These are phyloP conservation scores for Dictyostelium brefeldianum DNA, from an alignment of 78 protist genomes.

Conservation along the genomic window DNA sequence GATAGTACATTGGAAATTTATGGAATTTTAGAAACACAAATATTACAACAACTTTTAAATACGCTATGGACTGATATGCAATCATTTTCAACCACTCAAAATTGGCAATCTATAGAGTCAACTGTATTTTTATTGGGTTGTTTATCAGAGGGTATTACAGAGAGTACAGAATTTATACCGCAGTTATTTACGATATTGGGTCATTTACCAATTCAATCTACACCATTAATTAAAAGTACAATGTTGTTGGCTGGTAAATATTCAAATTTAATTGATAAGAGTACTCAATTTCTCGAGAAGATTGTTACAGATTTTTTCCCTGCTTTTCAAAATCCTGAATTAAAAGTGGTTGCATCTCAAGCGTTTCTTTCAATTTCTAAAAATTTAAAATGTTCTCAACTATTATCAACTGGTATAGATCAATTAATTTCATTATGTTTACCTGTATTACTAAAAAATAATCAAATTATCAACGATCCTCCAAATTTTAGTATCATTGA, in stretches of 20 bases:
- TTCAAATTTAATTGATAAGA: conserved; percentile 50
- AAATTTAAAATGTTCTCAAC: conserved; percentile 42
- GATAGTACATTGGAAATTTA: conserved; percentile 36
- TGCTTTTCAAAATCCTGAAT: conserved; percentile 67
- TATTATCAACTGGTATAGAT: conserved; percentile 10
- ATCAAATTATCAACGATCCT: neutral
- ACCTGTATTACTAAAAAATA: conserved; percentile 44
- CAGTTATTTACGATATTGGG: conserved; percentile 50
- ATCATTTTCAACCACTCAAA: neutral
- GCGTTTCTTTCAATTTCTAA: conserved; percentile 57
- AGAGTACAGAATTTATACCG: conserved; percentile 33
- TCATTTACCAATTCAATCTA: conserved; percentile 54
- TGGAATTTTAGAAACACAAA: conserved; percentile 23
- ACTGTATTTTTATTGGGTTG: conserved; percentile 46
- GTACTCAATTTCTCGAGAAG: conserved; percentile 25
- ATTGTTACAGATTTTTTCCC: conserved; percentile 60
- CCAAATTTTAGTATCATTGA: conserved; percentile 52
- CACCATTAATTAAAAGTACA: conserved; percentile 54
- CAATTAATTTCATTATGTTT: conserved; percentile 15
- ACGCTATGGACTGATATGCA: conserved; percentile 53
- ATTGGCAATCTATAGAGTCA: conserved; percentile 64
- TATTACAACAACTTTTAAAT: conserved; percentile 6
- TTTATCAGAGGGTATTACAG: conserved; percentile 57
- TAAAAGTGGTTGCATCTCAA: conserved; percentile 13
- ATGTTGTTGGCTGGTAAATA: conserved; percentile 70